Base-by-base conservation (phyloP, 1,284 basidiomycete genomes). In the Malassezia obtusa region DNA sequence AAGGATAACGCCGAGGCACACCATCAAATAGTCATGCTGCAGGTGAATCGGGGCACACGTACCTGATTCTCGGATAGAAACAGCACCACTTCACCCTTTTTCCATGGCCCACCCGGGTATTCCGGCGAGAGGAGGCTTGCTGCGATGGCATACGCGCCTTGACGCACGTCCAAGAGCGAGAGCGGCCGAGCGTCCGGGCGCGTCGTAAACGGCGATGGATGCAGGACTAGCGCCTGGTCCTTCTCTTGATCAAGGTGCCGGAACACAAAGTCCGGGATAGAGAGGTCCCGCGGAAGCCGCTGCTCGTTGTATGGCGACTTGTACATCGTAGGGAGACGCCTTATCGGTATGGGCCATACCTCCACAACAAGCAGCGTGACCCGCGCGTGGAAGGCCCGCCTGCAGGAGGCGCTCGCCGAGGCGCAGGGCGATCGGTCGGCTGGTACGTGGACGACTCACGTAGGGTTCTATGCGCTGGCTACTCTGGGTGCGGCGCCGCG, bases 21-120 rank as follows among this genome's bases (percentile, higher is more conserved):
- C 61, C 9, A 62, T 49, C 4, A 64, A 47, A 40, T 71, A 73
- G 45, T 73, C 70, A 50, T 73, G 67, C 50, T 43, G 40, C 24
- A n/a, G n/a, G 40, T 43, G 15, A 43, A 10, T 43, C 19, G 19
- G 4, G 14, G 24, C 12, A 3, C 7, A 43, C 40, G 9, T 43
- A 43, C 40, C 40, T 69, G 65, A 50, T 67, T 69, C 35, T 61
- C 43, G 6, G 64, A 56, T 35, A 61, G 66, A 52, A 71, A 54
- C 24, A 54, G 57, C 21, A 66, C 53, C 10, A 71, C 65, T 41
- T 71, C 63, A 24, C 62, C 64, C 37, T 57, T 59, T 21, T 57
- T 45, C 50, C 67, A 69, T 31, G 61, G 56, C 40, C 54, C 52
- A 35, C 53, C 61, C 39, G 52, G 58, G 14, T 57, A 49, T 5